Evolutionary conservation across 495 filamentous ascomycete species (phyloP).

Genomic region (Neurospora sublineolata): DNA sequence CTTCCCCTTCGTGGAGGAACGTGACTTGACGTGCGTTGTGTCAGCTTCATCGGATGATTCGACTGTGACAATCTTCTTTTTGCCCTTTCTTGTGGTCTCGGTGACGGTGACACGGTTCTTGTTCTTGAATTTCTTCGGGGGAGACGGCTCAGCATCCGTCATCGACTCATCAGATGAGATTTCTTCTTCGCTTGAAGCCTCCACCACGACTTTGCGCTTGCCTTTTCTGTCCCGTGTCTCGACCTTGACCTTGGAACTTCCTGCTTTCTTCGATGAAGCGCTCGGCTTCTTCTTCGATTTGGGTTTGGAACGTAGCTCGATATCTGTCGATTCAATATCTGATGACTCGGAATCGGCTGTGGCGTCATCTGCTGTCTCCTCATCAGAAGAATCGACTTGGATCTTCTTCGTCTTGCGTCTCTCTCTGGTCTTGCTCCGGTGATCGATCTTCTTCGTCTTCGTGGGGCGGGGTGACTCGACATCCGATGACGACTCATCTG

Average conservation of each 20-base stretch:
- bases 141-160: background rate
- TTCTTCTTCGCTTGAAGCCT: background rate
- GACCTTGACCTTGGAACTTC: background rate
- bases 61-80: background rate
- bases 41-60: background rate
- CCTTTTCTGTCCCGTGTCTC: background rate
- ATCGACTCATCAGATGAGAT: background rate
- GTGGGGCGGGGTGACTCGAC: background rate
- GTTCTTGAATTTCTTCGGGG: background rate
- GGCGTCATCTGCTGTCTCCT: background rate
- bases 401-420: background rate
- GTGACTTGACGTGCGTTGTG: background rate
- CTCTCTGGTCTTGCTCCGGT: background rate
- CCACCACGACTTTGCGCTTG: background rate
- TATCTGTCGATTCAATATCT: background rate
- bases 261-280: background rate
- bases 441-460: background rate
- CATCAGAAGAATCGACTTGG: background rate
- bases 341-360: background rate
- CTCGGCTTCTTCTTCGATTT: background rate
- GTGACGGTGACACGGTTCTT: background rate
- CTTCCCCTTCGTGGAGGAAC: background rate
- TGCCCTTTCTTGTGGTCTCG: background rate
- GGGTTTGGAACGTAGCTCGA: background rate
- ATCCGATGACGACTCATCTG: background rate